Base-by-base conservation (phyloP, 2,329 filamentous ascomycete genomes). In the Simplicillium aogashimaense region DNA sequence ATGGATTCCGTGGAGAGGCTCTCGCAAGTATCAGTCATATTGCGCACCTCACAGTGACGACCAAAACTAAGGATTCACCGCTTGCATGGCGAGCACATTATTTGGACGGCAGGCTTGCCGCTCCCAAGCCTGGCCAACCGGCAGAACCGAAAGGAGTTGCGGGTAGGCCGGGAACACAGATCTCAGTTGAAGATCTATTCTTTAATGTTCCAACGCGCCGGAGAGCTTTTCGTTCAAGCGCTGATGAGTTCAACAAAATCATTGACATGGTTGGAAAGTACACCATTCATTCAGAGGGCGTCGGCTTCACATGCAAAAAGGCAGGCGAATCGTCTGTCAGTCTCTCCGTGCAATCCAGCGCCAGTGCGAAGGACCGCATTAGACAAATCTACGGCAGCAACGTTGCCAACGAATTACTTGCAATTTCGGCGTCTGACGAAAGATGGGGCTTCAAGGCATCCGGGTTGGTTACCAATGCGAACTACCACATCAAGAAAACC, bases 11-110 rank as follows among this genome's bases (percentile, higher is more conserved):
- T 39, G 92, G 92, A 41, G 92, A 98, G 63, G 92, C 92, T 3
- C 66, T 98, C 40, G 92, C 92, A 12, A 97, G 92, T 63, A 98
- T 98, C 59, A 97, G 90, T 56, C 92, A 98, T 58, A 95, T 98
- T 52, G 90, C 94, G 29, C 94, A 98, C 65, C 72, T 98, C 16
- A 87, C 83, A 4, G 87, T 98, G 34, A 97, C 90, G 2, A 98
- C 94, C 7, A 94, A 88, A 59, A 97, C 89, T 1, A 83, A 84
- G 43, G 81, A 87, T 34, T 94, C 89, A 0, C 81, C 78, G 50
- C 85, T 87, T 61, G 92, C 92, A 13, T 98, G 86, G 85, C 81
- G 86, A 56, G 89, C 89, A 16, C 79, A 86, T 49, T 98, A 95
- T 56, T 77, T 84, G 15, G 81, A 86, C 55, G 90, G 92, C 12